A percentile compares a stretch with the other conserved stretches of the same genome.
phyloP scores from a whole-genome alignment of 2,329 filamentous ascomycete species.

The Apiospora kogelbergensis region DNA sequence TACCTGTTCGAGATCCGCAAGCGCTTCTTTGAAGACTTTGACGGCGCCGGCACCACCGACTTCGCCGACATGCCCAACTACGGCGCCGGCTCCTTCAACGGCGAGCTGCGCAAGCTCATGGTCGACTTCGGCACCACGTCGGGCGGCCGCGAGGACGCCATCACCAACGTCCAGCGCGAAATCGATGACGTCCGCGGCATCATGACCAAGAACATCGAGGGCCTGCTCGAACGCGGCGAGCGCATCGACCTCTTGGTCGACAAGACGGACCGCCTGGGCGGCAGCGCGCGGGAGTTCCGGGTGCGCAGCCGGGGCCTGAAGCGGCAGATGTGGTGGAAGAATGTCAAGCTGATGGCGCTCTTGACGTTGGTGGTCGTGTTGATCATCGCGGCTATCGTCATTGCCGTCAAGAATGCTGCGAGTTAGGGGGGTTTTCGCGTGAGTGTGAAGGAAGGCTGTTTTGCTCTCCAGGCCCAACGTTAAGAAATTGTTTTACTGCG shows the following conservation, averaged over 20 bases:
- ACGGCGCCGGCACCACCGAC: constrained; percentile 60
- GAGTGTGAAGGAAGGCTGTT: background rate
- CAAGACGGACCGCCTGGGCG: constrained; percentile 91
- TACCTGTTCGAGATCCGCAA: constrained; percentile 90
- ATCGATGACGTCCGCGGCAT: constrained; percentile 91
- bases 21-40: constrained; percentile 75
- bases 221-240: constrained; percentile 85
- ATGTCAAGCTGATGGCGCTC: constrained; percentile 89
- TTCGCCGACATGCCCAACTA: constrained; percentile 82
- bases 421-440: background rate
- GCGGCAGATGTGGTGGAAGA: constrained; percentile 99
- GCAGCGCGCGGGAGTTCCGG: constrained; percentile 85
- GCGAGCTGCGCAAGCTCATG: constrained; percentile 73
- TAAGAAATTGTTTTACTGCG: background rate
- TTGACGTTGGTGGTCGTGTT: constrained; percentile 66
- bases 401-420: constrained; percentile 47
- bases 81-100: constrained; percentile 86
- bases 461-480: background rate
- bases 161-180: constrained; percentile 80
- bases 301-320: constrained; percentile 83
- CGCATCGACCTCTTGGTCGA: constrained; percentile 91
- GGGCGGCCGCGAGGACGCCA: constrained; percentile 75
- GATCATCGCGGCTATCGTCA: constrained; percentile 55
- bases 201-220: constrained; percentile 95
- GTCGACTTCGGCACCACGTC: constrained; percentile 79